These are phyloP conservation scores for Umbelopsis ramanniana DNA, from an alignment of 192 early-diverging fungal species.

Conservation along the genomic window DNA sequence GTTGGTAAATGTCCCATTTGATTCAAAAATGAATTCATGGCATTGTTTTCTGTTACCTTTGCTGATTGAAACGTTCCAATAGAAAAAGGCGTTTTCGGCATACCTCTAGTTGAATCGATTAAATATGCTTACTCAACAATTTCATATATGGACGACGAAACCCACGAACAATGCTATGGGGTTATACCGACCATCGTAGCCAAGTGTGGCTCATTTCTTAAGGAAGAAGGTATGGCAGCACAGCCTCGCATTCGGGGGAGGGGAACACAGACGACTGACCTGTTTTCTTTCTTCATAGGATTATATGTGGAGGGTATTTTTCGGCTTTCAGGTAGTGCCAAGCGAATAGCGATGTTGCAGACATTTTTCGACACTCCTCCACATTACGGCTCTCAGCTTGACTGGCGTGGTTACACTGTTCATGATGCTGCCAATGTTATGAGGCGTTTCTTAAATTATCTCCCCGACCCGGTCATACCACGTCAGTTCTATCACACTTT, in stretches of 20 bases:
- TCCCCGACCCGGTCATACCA: conserved; percentile 75
- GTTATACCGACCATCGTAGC: conserved; percentile 43
- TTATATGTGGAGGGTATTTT: conserved; percentile 71
- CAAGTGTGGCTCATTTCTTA: conserved; percentile 46
- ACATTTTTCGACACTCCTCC: conserved; percentile 68
- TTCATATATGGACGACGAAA: conserved; percentile 39
- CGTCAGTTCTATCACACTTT: conserved; percentile 66
- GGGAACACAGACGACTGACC: not conserved
- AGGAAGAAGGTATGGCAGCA: conserved; percentile 38
- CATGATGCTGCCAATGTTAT: conserved; percentile 78
- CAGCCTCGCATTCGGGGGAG: not conserved
- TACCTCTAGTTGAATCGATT: conserved; percentile 29
- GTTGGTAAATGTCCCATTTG: conserved; percentile 25
- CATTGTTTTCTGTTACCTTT: no score
- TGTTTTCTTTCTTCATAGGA: conserved; percentile 35
- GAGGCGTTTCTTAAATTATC: conserved; percentile 68
- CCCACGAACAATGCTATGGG: conserved; percentile 37
- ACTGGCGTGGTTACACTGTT: conserved; percentile 72
- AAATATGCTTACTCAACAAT: conserved; percentile 35
- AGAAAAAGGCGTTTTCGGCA: conserved; percentile 34
- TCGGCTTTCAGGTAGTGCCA: conserved; percentile 73
- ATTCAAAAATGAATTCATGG: not conserved
- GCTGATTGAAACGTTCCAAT: no score
- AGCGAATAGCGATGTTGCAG: conserved; percentile 70
- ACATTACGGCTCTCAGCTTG: conserved; percentile 62